Percentiles rank a stretch among this genome's conserved stretches.
Conservation (phyloP, 495 filamentous ascomycete genomes). For the Xylaria flabelliformis region DNA sequence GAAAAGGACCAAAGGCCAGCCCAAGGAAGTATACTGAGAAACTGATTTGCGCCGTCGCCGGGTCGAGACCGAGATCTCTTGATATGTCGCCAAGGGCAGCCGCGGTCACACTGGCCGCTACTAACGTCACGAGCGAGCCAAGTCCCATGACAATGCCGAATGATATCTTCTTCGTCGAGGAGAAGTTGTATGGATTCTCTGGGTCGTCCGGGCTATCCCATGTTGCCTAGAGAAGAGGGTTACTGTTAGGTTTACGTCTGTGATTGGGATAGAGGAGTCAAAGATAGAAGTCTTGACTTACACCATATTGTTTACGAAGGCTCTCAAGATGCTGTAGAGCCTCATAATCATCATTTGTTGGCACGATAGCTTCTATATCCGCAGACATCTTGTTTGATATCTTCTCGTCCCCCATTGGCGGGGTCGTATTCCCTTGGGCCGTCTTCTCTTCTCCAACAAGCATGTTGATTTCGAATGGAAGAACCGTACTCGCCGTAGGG, state of each 20-base stretch:
- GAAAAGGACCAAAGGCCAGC: slow-evolving; percentile 53
- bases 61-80: slow-evolving; percentile 38
- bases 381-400: neutral
- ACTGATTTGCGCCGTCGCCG: slow-evolving; percentile 39
- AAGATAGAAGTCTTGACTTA: neutral
- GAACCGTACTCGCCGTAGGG: neutral
- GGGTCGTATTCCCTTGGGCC: neutral
- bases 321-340: slow-evolving; percentile 1
- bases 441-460: neutral
- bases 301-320: slow-evolving; percentile 6
- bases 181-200: slow-evolving; percentile 66
- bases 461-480: neutral
- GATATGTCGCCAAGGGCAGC: slow-evolving; percentile 46
- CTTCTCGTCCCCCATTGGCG: neutral
- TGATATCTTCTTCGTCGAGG: slow-evolving; percentile 60
- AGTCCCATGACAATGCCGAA: slow-evolving; percentile 59
- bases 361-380: neutral
- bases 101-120: slow-evolving; percentile 46
- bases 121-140: slow-evolving; percentile 37
- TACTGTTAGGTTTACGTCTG: neutral
- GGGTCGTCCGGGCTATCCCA: slow-evolving; percentile 65
- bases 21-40: slow-evolving; percentile 63
- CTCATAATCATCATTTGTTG: neutral
- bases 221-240: slow-evolving; percentile 39
- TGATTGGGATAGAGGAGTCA: neutral